These are phyloP conservation scores for Capsella bursapastoris DNA, from an alignment of 345 rosid species.

Conservation along the genomic window DNA sequence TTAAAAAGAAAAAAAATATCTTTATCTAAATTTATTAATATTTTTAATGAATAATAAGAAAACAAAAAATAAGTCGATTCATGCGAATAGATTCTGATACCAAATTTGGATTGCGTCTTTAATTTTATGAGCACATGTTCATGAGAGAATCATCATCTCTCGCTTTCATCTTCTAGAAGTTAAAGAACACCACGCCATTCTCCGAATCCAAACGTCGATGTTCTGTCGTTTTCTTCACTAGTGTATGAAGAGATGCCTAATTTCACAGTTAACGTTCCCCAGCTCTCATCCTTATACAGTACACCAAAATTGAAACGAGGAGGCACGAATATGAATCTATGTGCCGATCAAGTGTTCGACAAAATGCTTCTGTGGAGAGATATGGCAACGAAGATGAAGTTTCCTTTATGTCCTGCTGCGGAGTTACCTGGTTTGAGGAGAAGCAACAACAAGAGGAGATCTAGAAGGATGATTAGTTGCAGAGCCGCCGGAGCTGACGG, in stretches of 20 bases:
- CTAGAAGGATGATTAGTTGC: slow-evolving; percentile 44
- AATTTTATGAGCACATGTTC: slow-evolving; percentile 25
- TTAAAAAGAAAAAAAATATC: no score
- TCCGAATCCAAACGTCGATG: background rate
- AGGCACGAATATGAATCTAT: slow-evolving; percentile 13
- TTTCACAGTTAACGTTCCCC: slow-evolving; percentile 34
- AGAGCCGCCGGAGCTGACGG: slow-evolving; percentile 41
- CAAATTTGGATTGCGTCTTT: slow-evolving; percentile 31
- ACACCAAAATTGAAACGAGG: slow-evolving; percentile 2
- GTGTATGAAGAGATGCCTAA: slow-evolving; percentile 10
- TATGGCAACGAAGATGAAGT: slow-evolving; percentile 20
- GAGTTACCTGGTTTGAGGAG: slow-evolving; percentile 3
- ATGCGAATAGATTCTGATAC: slow-evolving; percentile 23
- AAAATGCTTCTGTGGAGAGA: slow-evolving; percentile 35
- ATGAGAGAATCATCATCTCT: slow-evolving; percentile 2
- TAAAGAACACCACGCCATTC: slow-evolving; percentile 25
- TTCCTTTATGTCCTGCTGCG: slow-evolving; percentile 19
- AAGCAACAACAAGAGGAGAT: slow-evolving; percentile 25
- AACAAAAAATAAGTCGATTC: no score
- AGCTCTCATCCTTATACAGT: slow-evolving; percentile 26
- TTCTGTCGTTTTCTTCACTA: slow-evolving; percentile 24
- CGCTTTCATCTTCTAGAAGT: background rate
- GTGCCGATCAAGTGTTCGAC: slow-evolving; percentile 41
- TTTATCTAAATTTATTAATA: no score
- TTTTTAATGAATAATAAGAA: no score